Conservation (phyloP, 2,329 filamentous ascomycete genomes). For the Amphichorda felina region DNA sequence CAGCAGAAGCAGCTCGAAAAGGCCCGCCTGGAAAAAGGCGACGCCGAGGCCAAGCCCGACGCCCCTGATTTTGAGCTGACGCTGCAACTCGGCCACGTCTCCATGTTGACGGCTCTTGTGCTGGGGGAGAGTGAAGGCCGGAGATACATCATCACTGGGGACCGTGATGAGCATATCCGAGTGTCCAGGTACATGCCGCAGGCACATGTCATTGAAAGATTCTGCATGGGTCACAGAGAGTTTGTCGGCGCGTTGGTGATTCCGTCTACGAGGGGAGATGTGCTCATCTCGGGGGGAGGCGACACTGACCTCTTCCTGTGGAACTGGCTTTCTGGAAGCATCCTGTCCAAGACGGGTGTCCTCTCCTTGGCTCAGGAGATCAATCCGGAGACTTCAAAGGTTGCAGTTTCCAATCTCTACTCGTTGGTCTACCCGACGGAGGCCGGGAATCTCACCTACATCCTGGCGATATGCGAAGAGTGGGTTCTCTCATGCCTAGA, state of each 20-base stretch:
- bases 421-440: constrained; percentile 19
- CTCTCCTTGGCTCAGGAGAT: constrained; percentile 27
- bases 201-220: constrained; percentile 77
- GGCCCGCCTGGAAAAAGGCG: constrained; percentile 8
- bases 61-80: constrained; percentile 56
- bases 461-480: constrained; percentile 47
- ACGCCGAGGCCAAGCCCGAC: constrained; percentile 7
- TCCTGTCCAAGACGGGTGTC: constrained; percentile 44
- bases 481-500: constrained; percentile 26
- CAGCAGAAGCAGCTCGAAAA: constrained; percentile 37
- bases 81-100: constrained; percentile 84
- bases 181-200: constrained; percentile 74
- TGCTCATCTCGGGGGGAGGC: constrained; percentile 77
- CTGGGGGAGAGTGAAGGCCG: constrained; percentile 31
- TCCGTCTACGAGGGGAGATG: constrained; percentile 37
- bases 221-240: constrained; percentile 77
- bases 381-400: constrained; percentile 21
- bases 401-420: constrained; percentile 34
- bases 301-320: constrained; percentile 70
- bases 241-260: constrained; percentile 73
- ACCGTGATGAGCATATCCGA: constrained; percentile 66
- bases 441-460: constrained; percentile 26
- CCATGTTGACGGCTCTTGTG: constrained; percentile 72
- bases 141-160: constrained; percentile 41
- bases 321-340: constrained; percentile 56